Conservation (phyloP, 257 asterid species). For the Salvia rosmarinus region DNA sequence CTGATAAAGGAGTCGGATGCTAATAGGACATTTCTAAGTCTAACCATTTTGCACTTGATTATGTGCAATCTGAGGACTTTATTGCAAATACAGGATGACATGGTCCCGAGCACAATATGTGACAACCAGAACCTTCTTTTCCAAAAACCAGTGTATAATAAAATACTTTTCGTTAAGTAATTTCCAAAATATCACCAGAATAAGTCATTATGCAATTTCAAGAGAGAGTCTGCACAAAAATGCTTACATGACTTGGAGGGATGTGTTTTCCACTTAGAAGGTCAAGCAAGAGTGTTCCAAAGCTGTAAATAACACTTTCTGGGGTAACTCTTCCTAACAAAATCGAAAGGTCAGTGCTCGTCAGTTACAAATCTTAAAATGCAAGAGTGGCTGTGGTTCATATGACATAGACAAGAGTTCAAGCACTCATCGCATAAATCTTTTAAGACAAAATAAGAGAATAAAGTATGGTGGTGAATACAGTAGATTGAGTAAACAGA, state of each 20-base stretch:
- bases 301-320: conserved; percentile 91
- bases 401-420: not conserved
- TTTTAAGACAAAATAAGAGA: conserved; percentile 15
- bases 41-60: not conserved
- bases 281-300: conserved; percentile 92
- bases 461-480: not conserved
- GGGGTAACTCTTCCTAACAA: conserved; percentile 82
- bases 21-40: not conserved
- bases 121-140: not conserved
- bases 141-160: not conserved
- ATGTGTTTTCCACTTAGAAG: conserved; percentile 96
- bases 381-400: not conserved
- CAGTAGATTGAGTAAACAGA: conserved; percentile 8
- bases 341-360: conserved; percentile 24
- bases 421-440: not conserved
- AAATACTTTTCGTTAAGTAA: not conserved
- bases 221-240: conserved; percentile 26
- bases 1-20: not conserved
- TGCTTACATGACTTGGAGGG: conserved; percentile 93
- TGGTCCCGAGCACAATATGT: not conserved
- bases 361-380: conserved; percentile 24
- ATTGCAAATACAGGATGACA: conserved; percentile 7
- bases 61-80: conserved; percentile 4
- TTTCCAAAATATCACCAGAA: not conserved
- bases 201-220: conserved; percentile 3